Conservation (phyloP, 768 basidiomycete species). For the Lactarius quietus region DNA sequence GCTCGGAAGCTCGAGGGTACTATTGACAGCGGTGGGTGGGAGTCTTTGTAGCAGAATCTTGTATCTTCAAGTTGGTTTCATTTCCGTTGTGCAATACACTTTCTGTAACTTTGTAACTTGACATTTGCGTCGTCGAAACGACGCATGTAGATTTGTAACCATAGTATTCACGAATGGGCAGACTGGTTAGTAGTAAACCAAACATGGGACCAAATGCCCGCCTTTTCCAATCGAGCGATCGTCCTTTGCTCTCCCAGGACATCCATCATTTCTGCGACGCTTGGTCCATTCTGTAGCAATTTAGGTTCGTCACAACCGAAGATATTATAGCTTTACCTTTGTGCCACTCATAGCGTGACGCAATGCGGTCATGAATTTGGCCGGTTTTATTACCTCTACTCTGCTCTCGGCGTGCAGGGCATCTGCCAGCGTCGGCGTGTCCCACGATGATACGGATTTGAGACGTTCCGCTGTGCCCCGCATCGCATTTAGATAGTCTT, state of each 20-base stretch:
- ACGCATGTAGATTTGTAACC: conserved; percentile 1
- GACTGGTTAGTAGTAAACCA: conserved; percentile 13
- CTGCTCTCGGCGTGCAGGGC: conserved; percentile 46
- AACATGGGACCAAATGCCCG: conserved; percentile 5
- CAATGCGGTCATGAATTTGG: conserved; percentile 65
- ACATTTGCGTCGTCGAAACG: conserved; percentile 13
- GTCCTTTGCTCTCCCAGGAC: conserved; percentile 33
- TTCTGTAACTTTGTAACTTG: conserved; percentile 8
- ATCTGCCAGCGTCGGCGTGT: conserved; percentile 35
- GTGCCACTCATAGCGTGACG: conserved; percentile 78
- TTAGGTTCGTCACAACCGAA: background rate
- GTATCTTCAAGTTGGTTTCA: background rate
- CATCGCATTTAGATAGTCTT: conserved; percentile 42
- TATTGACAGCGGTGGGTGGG: conserved; percentile 93
- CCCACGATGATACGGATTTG: conserved; percentile 36
- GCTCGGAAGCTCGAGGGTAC: conserved; percentile 86
- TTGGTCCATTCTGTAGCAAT: conserved; percentile 33
- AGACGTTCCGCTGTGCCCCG: conserved; percentile 33
- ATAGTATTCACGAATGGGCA: background rate
- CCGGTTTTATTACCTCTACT: conserved; percentile 40
- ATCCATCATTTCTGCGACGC: conserved; percentile 33
- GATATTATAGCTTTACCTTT: conserved; percentile 51
- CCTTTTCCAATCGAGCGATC: conserved; percentile 27
- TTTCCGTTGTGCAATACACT: background rate
- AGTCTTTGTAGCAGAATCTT: conserved; percentile 52